Evolutionary conservation across 768 basidiomycete genomes (phyloP).

Genomic region (Suillus americanus): DNA sequence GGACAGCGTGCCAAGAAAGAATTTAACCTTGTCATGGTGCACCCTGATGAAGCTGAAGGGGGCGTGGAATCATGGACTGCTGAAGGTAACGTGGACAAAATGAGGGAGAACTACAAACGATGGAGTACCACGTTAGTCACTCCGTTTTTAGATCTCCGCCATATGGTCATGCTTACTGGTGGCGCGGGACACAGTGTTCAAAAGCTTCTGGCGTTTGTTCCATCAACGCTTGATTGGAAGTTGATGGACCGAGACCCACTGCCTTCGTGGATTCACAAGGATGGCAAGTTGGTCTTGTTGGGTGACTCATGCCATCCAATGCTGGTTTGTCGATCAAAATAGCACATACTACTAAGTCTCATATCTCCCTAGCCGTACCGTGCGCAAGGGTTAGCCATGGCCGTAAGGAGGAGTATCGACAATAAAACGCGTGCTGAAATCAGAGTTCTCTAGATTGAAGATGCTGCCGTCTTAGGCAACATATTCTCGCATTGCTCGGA

Average conservation of each 20-base stretch:
- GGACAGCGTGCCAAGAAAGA: conserved; percentile 35
- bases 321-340: conserved; percentile 30
- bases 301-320: conserved; percentile 62
- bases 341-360: not conserved
- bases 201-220: conserved; percentile 44
- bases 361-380: conserved; percentile 42
- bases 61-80: conserved; percentile 42
- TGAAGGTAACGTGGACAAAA: conserved; percentile 42
- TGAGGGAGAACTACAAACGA: conserved; percentile 44
- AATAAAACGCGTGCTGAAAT: conserved; percentile 1
- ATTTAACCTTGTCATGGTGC: conserved; percentile 46
- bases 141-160: not conserved
- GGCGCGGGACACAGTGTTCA: conserved; percentile 32
- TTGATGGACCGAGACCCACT: conserved; percentile 50
- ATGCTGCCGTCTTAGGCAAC: conserved; percentile 42
- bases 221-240: conserved; percentile 45
- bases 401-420: conserved; percentile 31
- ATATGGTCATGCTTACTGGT: conserved; percentile 1
- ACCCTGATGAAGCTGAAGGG: conserved; percentile 37
- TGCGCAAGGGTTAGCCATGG: conserved; percentile 58
- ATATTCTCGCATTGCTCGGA: conserved; percentile 49
- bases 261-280: conserved; percentile 46
- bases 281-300: conserved; percentile 43
- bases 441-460: conserved; percentile 30
- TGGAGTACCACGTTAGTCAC: conserved; percentile 48